Evolutionary conservation across 2,329 filamentous ascomycete genomes (phyloP), one percentile per base, ranked within the genome.

Genomic region (Graphilbum ipis-grandicollis): DNA sequence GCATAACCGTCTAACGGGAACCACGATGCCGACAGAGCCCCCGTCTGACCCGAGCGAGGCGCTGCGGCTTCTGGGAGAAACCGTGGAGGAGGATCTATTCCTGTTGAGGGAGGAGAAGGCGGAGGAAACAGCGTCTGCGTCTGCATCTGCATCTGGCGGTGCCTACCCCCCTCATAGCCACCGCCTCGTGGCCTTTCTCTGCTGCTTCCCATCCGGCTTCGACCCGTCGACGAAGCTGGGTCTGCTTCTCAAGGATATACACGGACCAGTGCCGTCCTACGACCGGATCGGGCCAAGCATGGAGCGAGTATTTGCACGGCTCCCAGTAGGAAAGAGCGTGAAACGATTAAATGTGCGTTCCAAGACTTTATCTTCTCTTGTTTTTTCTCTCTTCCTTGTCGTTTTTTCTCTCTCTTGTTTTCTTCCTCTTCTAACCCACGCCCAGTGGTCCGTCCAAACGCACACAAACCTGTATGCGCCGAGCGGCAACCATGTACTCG

Each of bases 51-150:
- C 52, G 0, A 37, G 51, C 2, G 49, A 49, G 5, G 41, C 45
- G 1, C 30, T 43, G 9, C 38, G 36, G 15, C 40, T 39, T 6
- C 39, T 47, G 47, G 53, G 14, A n/a, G 58, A 65, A 46, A 68
- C 60, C 0, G 55, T 71, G 3, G 67, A 71, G 39, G 67, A 71
- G 37, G 67, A 72, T 43, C 44, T 72, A 17, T 68, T 72, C 36
- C 49, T 71, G 2, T 51, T 70, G 6, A 52, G 53, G 17, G 55
- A 59, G 34, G 41, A 38, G 9, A 31, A 22, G 10, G 60, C 58
- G 7, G 48, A 52, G 0, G 46, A 52, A 2, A n/a, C 4, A 30
- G 35, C 5, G 13, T 26, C 31, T 56, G 62, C 22, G 9, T 21
- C n/a, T 5, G 1, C 28, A 7, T 9, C 22, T 6, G 10, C n/a